Percentiles rank a stretch among this genome's conserved stretches.
Conservation (phyloP, 495 filamentous ascomycete genomes). For the Xylaria palmicola region DNA sequence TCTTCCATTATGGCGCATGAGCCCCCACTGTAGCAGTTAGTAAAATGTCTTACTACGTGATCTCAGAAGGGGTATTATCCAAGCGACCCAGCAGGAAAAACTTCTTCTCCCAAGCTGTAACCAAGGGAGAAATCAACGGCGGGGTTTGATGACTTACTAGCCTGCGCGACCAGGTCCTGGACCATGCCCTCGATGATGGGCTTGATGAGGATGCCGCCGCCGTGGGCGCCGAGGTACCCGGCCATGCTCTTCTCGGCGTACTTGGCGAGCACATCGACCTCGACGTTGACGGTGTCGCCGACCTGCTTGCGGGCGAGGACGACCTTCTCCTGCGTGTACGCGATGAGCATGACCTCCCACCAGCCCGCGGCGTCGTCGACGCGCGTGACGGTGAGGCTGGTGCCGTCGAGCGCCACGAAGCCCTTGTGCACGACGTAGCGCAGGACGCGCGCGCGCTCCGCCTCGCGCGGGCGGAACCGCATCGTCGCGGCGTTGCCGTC, state of each 20-base stretch:
- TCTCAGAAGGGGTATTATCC: background rate
- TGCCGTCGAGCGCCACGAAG: conserved; percentile 93
- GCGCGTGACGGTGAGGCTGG: conserved; percentile 85
- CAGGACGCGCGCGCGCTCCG: conserved; percentile 50
- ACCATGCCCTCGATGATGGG: conserved; percentile 84
- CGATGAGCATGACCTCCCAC: conserved; percentile 98
- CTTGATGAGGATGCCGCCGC: conserved; percentile 47
- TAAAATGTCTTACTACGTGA: background rate
- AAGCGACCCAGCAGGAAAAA: background rate
- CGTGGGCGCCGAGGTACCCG: conserved; percentile 60
- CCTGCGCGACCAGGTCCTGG: conserved; percentile 71
- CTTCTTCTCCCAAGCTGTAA: too few relatives aligned
- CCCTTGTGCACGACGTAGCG: conserved; percentile 94
- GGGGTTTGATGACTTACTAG: conserved; percentile 28
- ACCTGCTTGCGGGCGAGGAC: conserved; percentile 76
- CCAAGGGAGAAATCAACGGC: background rate
- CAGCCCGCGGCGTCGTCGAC: conserved; percentile 76
- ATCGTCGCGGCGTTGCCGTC: conserved; percentile 90
- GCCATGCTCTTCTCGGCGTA: conserved; percentile 94
- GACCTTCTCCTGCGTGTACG: conserved; percentile 94
- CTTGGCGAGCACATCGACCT: conserved; percentile 98
- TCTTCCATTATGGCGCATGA: background rate
- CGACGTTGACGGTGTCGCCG: conserved; percentile 91
- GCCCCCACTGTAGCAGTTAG: conserved; percentile 12
- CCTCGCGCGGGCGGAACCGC: conserved; percentile 70